Base-by-base conservation (phyloP, 225 moss, liverwort and hornwort species). In the Marchantia paleacea region DNA sequence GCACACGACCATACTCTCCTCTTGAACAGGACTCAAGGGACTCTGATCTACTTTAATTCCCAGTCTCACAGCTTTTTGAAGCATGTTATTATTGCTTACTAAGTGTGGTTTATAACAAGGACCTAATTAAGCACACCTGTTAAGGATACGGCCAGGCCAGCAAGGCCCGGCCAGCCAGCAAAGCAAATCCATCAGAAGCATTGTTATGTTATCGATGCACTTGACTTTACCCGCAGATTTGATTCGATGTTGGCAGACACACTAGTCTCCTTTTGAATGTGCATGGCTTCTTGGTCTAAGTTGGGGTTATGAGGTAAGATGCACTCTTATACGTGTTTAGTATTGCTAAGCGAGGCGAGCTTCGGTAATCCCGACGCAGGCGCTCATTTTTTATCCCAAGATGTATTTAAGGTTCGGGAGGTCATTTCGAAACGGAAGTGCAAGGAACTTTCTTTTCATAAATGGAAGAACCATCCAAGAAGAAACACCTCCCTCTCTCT, bases 131-230 rank as follows among this genome's bases (percentile, higher is more conserved):
- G 69, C 6, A 69, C 14, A 25, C 39, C 69, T 13, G 18, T 30
- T 0, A 19, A 47, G 26, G 39, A 69, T 69, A 39, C 69, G 69
- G 39, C 69, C 69, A 39, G 16, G 13, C 69, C 69, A 12, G 57
- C 57, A 13, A 19, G 57, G 1, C 14, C 69, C 12, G 6, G 13
- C 69, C 69, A 26, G 26, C 64, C 25, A 64, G 64, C 64, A 64
- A 64, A 64, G 64, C 64, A 64, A 26, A 64, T 64, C 64, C 64
- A 25, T 64, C 39, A 47, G 30, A 69, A 69, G 69, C 69, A 69
- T 69, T 31, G 39, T 69, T 39, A 19, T 31, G 69, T 69, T 69
- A 69, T 69, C 69, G 69, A 69, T 69, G 69, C 69, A 47, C 69
- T 69, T 39, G 69, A 69, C 69, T 69, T 69, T 69, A 47, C 18